Evolutionary conservation across 202 grass and related monocot genomes (phyloP), one percentile per base, ranked within the genome.

Genomic region (Brachypodium distachyon): DNA sequence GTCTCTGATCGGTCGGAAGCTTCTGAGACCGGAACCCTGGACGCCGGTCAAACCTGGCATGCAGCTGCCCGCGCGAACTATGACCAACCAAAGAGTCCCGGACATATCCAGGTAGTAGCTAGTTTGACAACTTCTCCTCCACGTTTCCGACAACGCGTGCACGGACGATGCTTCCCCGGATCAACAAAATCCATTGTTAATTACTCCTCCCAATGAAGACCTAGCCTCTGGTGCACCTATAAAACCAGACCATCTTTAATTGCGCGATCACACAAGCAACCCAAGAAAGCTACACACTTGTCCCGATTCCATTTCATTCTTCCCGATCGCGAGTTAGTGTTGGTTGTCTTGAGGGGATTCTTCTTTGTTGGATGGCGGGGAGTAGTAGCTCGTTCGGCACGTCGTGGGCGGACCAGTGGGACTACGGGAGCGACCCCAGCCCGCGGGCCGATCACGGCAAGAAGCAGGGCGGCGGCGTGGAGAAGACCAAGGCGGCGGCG

Each of bases 321-420:
- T n/a, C n/a, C n/a, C n/a, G n/a, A n/a, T n/a, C n/a, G n/a, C n/a
- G n/a, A n/a, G n/a, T n/a, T n/a, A n/a, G n/a, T 36, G 14, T 6
- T 36, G 14, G 1, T 11, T 29, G 14, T 55, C 62, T 51, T 13
- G 51, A 79, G 59, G 78, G 31, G 37, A 28, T 12, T 40, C 10
- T 9, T 37, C n/a, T n/a, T n/a, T n/a, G n/a, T 19, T n/a, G 3
- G 60, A 39, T 9, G n/a, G 91, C 91, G 90, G 63, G 93, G 77
- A 76, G 89, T 4, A 84, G 63, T 53, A 82, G 73, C 81, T 92
- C 84, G 43, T 78, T 82, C 37, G 90, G 93, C 27, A 34, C 86
- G 62, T 91, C 93, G 40, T 97, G 93, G 93, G 93, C 93, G 27
- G 93, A 97, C 81, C 93, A 96, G 90, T 97, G 93, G 90, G 93